Percentiles rank a stretch among this genome's conserved stretches.
Evolutionary conservation across 2,329 filamentous ascomycete species (phyloP).

Genomic region (Blastomyces gilchristii): DNA sequence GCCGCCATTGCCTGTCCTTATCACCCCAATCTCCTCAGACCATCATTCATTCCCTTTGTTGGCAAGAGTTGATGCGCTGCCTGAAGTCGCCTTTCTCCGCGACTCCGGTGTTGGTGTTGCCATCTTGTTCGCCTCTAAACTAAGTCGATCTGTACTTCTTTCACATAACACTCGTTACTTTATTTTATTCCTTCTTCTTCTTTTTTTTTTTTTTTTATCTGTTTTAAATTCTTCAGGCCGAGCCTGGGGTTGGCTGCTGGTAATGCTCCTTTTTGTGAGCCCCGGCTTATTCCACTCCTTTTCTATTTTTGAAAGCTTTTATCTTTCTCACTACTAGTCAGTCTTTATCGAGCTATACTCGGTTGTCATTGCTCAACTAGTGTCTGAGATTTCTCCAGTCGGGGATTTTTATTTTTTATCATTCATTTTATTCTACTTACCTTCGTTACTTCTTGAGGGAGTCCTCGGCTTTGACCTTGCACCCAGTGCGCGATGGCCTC

Average conservation of each 20-base stretch:
- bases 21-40: neutral
- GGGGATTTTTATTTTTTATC: neutral
- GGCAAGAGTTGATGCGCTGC: neutral
- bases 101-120: neutral
- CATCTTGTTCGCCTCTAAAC: neutral
- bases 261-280: neutral
- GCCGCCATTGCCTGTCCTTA: neutral
- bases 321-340: neutral
- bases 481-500: neutral
- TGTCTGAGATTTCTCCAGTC: neutral
- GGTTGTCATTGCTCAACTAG: neutral
- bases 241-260: neutral
- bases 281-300: neutral
- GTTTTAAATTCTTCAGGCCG: neutral
- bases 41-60: slow-evolving; percentile 4
- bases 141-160: neutral
- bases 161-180: neutral
- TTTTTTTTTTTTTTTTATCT: neutral
- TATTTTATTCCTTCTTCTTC: too few relatives aligned
- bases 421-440: neutral
- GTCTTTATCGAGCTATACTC: neutral
- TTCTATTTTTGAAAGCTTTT: neutral
- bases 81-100: neutral
- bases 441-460: neutral
- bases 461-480: neutral